Conservation (phyloP, 2,329 filamentous ascomycete genomes). For the Aspergillus ibericus region DNA sequence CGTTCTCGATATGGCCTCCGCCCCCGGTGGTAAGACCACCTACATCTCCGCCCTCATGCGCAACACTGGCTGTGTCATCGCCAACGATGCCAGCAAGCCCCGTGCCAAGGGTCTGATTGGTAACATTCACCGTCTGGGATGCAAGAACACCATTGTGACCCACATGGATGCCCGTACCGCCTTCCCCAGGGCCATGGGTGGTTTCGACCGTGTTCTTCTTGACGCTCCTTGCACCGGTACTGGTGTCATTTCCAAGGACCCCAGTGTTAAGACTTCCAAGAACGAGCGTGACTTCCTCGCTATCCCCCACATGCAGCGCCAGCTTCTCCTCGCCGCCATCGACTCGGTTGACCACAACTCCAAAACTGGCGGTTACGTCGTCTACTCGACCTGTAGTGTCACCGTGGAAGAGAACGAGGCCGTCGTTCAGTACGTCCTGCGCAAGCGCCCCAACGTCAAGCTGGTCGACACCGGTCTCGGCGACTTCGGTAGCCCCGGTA, state of each 20-base stretch:
- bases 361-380: slow-evolving; percentile 91
- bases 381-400: slow-evolving; percentile 95
- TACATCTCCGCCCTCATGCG: slow-evolving; percentile 97
- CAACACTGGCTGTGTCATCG: slow-evolving; percentile 92
- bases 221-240: slow-evolving; percentile 96
- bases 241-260: slow-evolving; percentile 95
- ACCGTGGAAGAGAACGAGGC: slow-evolving; percentile 92
- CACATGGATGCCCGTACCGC: slow-evolving; percentile 86
- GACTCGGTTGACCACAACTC: slow-evolving; percentile 89
- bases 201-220: slow-evolving; percentile 90
- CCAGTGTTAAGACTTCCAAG: slow-evolving; percentile 97
- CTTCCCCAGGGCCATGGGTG: slow-evolving; percentile 91
- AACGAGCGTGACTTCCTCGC: slow-evolving; percentile 91
- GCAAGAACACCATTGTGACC: slow-evolving; percentile 91
- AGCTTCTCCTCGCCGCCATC: slow-evolving; percentile 87
- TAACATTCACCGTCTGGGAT: slow-evolving; percentile 93
- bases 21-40: slow-evolving; percentile 93
- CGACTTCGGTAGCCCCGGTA: slow-evolving; percentile 87
- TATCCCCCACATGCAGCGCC: slow-evolving; percentile 91
- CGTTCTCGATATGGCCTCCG: slow-evolving; percentile 90
- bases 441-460: slow-evolving; percentile 87
- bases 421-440: slow-evolving; percentile 90
- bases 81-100: slow-evolving; percentile 92
- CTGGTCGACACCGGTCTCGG: slow-evolving; percentile 84
- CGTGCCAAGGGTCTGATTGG: slow-evolving; percentile 96